Conservation (phyloP, 345 rosid species). For the Clarkia xantiana region DNA sequence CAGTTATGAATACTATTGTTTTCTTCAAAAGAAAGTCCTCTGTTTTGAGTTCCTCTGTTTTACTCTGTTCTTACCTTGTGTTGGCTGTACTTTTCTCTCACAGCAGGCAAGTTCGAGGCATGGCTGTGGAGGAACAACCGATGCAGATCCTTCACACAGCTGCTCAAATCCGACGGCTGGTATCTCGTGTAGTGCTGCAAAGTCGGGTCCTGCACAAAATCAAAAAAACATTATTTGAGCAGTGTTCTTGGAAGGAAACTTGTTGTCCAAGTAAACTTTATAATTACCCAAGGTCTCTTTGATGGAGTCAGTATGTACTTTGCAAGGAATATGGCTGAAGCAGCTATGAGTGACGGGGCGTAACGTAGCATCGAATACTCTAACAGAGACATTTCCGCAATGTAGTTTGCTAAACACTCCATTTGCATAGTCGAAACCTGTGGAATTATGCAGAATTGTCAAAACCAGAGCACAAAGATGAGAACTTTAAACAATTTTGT, state of each 20-base stretch:
- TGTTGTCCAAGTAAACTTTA: no score
- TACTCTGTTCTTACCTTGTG: conserved; percentile 55
- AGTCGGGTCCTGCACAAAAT: conserved; percentile 42
- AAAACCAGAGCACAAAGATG: no score
- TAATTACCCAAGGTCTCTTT: conserved; percentile 70
- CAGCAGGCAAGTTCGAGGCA: conserved; percentile 44
- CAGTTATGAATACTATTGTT: neutral
- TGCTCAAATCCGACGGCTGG: conserved; percentile 43
- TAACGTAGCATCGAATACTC: conserved; percentile 67
- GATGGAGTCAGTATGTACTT: conserved; percentile 56
- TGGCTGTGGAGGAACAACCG: conserved; percentile 35
- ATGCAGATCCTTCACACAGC: conserved; percentile 63
- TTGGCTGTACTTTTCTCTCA: conserved; percentile 79
- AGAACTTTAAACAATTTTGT: no score
- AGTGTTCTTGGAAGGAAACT: no score
- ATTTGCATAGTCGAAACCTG: conserved; percentile 58
- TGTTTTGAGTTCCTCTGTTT: no score
- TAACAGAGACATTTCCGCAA: conserved; percentile 61
- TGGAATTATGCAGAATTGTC: no score
- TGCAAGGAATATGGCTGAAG: conserved; percentile 79
- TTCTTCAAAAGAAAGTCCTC: no score
- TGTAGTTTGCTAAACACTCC: conserved; percentile 72
- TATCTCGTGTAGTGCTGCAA: conserved; percentile 80
- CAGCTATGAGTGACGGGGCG: conserved; percentile 73
- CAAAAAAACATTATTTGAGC: neutral